Percentiles rank a stretch among this genome's conserved stretches.
Evolutionary conservation across 257 asterid species (phyloP).

Genomic region (Solanum lycopersicoides): DNA sequence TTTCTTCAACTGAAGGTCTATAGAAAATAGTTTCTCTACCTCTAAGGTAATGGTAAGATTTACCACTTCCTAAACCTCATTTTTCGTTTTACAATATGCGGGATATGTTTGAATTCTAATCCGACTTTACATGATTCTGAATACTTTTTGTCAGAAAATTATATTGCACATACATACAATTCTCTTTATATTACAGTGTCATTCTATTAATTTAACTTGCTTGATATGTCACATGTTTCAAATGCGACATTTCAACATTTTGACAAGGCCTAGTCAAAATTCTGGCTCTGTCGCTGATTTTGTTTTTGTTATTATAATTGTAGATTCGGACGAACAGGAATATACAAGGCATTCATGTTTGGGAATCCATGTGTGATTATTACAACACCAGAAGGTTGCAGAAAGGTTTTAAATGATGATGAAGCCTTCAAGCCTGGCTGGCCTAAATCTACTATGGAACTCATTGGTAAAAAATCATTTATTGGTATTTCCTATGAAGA

Average conservation of each 20-base stretch:
- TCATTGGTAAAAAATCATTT: conserved; percentile 76
- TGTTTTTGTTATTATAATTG: neutral
- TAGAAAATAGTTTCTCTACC: neutral
- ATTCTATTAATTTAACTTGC: neutral
- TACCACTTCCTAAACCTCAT: neutral
- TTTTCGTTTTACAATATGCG: too few species aligned
- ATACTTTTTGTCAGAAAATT: neutral
- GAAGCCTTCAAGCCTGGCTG: conserved; percentile 87
- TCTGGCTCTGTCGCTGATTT: neutral
- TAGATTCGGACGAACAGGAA: conserved; percentile 61
- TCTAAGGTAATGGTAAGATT: too few species aligned
- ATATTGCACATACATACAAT: neutral
- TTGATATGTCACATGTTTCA: neutral
- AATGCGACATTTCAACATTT: neutral
- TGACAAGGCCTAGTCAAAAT: neutral
- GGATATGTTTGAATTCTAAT: neutral
- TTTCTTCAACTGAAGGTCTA: too few species aligned
- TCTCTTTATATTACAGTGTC: neutral
- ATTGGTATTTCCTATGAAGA: conserved; percentile 53
- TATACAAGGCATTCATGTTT: conserved; percentile 80
- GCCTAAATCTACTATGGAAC: conserved; percentile 63
- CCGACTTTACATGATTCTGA: neutral
- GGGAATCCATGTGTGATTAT: conserved; percentile 77
- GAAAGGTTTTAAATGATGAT: conserved; percentile 61
- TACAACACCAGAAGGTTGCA: conserved; percentile 68